phyloP scores from a whole-genome alignment of 1,139 yeast species.

The Barnettozyma hawaiiensis region DNA sequence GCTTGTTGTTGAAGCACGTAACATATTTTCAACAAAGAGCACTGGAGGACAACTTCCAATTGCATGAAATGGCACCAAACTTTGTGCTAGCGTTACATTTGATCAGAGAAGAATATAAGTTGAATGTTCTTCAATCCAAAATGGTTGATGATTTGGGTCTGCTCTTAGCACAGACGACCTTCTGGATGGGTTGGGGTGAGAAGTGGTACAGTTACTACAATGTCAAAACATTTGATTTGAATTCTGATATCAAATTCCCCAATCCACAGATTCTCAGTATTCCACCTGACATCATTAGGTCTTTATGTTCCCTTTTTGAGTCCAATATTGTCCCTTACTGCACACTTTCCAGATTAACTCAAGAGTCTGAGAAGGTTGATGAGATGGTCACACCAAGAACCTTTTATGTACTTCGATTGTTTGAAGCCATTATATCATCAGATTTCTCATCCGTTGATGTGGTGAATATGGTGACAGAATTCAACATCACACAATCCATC shows the following conservation, averaged over 20 bases:
- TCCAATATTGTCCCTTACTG: conserved; percentile 45
- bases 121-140: conserved; percentile 44
- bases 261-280: conserved; percentile 36
- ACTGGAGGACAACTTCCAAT: conserved; percentile 20
- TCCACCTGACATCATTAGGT: conserved; percentile 55
- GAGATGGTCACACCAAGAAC: conserved; percentile 60
- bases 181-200: conserved; percentile 73
- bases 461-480: conserved; percentile 54
- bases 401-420: conserved; percentile 48
- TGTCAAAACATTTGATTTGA: conserved; percentile 20
- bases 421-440: conserved; percentile 56
- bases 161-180: conserved; percentile 55
- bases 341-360: conserved; percentile 64
- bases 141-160: conserved; percentile 40
- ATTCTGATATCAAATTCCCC: conserved; percentile 31
- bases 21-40: conserved; percentile 17
- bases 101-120: conserved; percentile 65
- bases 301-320: conserved; percentile 48
- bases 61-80: conserved; percentile 51
- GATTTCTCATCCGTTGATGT: conserved; percentile 47
- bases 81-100: conserved; percentile 69
- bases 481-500: conserved; percentile 44
- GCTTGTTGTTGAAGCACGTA: conserved; percentile 16
- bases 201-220: conserved; percentile 59
- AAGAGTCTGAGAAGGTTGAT: conserved; percentile 59